Base-by-base conservation (phyloP, 2,329 filamentous ascomycete species). In the Didymella pinodella region DNA sequence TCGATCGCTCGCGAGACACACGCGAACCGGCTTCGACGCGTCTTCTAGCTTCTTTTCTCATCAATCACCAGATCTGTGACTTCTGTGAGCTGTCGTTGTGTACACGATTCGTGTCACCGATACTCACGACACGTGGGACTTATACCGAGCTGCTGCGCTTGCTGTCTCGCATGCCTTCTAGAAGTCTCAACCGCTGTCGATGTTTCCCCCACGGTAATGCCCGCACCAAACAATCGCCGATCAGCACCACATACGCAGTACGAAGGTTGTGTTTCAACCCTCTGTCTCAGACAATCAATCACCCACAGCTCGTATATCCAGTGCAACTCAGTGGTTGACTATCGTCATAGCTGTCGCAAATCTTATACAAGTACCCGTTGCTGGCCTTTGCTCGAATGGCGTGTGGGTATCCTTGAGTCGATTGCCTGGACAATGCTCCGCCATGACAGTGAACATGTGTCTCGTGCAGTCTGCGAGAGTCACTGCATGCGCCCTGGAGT, bases 1-100 rank as follows among this genome's bases (percentile, higher is more conserved):
- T 52, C 53, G 58, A 65, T 66, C 60, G 25, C 20, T 53, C 59
- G 59, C 58, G 60, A 29, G 55, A 29, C 4, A 50, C 50, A 66
- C 63, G 62, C 63, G 59, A 65, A 47, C 40, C 55, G 31, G 31
- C 28, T 34, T 25, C 43, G 32, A 59, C 56, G 56, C 56, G 56
- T 59, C 50, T 18, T 20, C 44, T 28, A 32, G 34, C 34, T 20
- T 25, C 25, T 25, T 7, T 38, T 14, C 14, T 14, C 22, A 18
- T 12, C 45, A 36, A 34, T 14, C 25, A 32, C 34, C 48, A 50
- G 11, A 18, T 29, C 14, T n/a, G 6, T 10, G 7, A 28, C 25
- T 7, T 18, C 14, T 25, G 3, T 26, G 40, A 11, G 40, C 20
- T 22, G 40, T 20, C 5, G 12, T 26, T 25, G 40, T 14, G 40